phyloP scores from a whole-genome alignment of 2,329 filamentous ascomycete species.

The Tolypocladium nubicola region DNA sequence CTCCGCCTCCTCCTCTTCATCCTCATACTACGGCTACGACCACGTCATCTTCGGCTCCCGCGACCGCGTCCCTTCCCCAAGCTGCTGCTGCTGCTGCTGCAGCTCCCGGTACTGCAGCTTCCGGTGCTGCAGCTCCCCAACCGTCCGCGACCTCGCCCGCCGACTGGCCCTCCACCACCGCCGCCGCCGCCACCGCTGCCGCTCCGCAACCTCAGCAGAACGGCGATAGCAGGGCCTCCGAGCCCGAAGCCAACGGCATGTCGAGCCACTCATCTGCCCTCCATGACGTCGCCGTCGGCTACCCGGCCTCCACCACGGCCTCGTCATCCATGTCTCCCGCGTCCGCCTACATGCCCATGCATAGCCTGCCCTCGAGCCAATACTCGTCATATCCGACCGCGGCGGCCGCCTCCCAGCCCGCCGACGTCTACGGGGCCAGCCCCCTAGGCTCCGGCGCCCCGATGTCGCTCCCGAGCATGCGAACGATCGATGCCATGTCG shows the following conservation, averaged over 20 bases:
- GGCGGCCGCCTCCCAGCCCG: conserved; percentile 12
- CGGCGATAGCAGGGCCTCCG: conserved; percentile 19
- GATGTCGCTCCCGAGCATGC: conserved; percentile 29
- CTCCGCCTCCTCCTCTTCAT: conserved; percentile 7
- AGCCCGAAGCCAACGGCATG: conserved; percentile 19
- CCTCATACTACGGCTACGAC: conserved; percentile 1
- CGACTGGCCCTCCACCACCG: conserved; percentile 7
- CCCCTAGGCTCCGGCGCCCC: conserved; percentile 15
- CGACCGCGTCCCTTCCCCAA: not conserved
- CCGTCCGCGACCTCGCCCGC: not conserved
- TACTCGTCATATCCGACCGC: conserved; percentile 20
- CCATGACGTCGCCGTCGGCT: conserved; percentile 18
- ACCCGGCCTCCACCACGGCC: conserved; percentile 7
- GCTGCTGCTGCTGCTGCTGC: not conserved
- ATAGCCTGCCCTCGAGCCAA: conserved; percentile 14
- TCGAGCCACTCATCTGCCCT: conserved; percentile 16
- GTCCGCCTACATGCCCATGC: conserved; percentile 11
- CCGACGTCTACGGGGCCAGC: conserved; percentile 18
- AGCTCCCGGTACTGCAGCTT: not conserved
- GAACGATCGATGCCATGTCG: conserved; percentile 25
- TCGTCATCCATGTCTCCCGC: conserved; percentile 11
- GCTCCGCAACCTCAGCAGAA: conserved; percentile 15
- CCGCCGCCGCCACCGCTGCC: conserved; percentile 3
- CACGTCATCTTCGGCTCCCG: not conserved
- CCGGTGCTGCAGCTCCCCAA: not conserved